Percentiles rank a stretch among this genome's conserved stretches.
Conservation (phyloP, 768 basidiomycete species). For the Mycena vulgaris region DNA sequence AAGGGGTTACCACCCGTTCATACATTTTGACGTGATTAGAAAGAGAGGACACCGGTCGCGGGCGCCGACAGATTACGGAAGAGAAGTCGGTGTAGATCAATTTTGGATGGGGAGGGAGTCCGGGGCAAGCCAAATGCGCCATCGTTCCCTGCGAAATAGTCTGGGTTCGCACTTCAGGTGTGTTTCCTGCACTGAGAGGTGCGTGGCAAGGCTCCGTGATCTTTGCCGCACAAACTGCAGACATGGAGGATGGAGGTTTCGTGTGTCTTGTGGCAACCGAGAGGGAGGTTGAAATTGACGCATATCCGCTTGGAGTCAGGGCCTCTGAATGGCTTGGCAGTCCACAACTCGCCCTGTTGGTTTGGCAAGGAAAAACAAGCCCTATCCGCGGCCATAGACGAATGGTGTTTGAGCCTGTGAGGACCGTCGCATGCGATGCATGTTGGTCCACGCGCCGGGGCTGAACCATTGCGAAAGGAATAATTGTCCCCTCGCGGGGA, state of each 20-base stretch:
- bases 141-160: too few species aligned
- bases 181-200: background rate
- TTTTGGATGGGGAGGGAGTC: background rate
- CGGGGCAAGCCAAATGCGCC: too few species aligned
- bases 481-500: background rate
- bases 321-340: conserved; percentile 18
- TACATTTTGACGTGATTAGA: conserved; percentile 39
- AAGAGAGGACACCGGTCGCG: background rate
- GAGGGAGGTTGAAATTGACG: conserved; percentile 41
- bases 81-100: conserved; percentile 37
- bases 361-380: conserved; percentile 22
- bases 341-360: conserved; percentile 24
- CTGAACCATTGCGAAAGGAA: background rate
- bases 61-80: conserved; percentile 32
- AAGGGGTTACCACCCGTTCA: conserved; percentile 46
- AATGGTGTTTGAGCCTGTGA: conserved; percentile 41
- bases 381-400: background rate
- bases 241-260: conserved; percentile 40
- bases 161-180: too few species aligned
- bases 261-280: conserved; percentile 15
- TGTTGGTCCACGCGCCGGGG: background rate
- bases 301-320: conserved; percentile 37
- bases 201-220: conserved; percentile 47
- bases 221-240: conserved; percentile 51
- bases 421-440: conserved; percentile 43